Conservation (phyloP, 2,329 filamentous ascomycete genomes). For the Coniochaeta sp. region DNA sequence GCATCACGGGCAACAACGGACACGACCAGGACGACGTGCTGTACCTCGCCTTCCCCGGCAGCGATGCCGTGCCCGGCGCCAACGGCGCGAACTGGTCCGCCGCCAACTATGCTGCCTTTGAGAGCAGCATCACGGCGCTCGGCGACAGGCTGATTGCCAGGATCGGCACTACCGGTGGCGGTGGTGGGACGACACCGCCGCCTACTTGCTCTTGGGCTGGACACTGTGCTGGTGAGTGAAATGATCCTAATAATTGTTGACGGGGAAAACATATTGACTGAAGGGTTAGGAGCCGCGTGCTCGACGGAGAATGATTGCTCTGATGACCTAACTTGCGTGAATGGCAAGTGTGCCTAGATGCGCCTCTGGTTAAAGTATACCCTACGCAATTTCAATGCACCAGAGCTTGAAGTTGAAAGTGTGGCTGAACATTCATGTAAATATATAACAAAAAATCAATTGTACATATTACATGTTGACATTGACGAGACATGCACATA, state of each 20-base stretch:
- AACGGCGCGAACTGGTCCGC: constrained; percentile 48
- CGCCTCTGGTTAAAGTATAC: not conserved
- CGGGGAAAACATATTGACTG: not conserved
- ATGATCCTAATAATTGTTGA: not conserved
- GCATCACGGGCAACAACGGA: constrained; percentile 46
- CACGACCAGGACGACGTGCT: constrained; percentile 51
- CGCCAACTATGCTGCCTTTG: constrained; percentile 37
- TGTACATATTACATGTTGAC: not conserved
- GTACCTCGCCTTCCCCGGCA: constrained; percentile 52
- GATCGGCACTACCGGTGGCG: constrained; percentile 13
- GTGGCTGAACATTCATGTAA: not conserved
- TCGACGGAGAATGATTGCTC: not conserved
- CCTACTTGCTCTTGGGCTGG: not conserved
- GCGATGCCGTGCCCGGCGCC: constrained; percentile 47
- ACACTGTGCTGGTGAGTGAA: not conserved
- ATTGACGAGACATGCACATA: too few species aligned
- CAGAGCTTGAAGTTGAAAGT: too few species aligned
- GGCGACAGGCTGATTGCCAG: constrained; percentile 43
- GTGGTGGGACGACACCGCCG: not conserved
- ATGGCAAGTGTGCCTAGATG: not conserved
- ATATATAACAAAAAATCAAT: not conserved
- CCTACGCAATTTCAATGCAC: too few species aligned
- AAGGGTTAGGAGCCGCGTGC: not conserved
- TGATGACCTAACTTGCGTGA: not conserved
- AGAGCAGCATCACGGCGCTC: constrained; percentile 39